phyloP scores from a whole-genome alignment of 306 rosid genomes.

The Comarum palustre region DNA sequence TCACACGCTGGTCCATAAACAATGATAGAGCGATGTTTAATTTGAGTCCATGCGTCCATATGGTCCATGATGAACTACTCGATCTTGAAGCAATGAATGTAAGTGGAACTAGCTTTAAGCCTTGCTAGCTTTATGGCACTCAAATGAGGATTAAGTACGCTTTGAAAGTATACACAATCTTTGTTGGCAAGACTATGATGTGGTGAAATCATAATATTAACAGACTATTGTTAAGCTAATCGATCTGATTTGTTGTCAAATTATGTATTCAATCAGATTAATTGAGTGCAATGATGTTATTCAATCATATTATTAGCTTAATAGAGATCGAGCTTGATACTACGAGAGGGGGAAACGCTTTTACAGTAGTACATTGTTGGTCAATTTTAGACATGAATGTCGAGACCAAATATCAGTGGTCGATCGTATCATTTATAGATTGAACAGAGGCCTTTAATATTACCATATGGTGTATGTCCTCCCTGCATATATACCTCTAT shows the following conservation, averaged over 20 bases:
- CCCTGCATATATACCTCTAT: neutral
- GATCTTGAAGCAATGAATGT: neutral
- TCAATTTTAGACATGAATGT: constrained; percentile 8
- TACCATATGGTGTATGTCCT: neutral
- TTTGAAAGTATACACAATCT: neutral
- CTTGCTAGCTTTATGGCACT: neutral
- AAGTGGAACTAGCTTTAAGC: neutral
- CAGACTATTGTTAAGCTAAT: neutral
- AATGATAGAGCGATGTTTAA: neutral
- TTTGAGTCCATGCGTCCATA: neutral
- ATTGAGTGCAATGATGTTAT: too few relatives aligned
- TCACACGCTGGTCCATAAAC: neutral
- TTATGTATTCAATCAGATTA: neutral
- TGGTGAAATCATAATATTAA: neutral
- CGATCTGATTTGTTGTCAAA: neutral
- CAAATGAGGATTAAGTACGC: neutral
- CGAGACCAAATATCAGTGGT: neutral
- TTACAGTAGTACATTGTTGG: neutral
- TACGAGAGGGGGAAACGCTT: neutral
- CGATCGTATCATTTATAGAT: neutral
- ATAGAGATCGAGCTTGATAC: neutral
- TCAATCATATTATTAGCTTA: too few relatives aligned
- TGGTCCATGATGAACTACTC: neutral
- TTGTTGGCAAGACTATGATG: neutral
- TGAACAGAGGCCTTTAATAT: constrained; percentile 2